phyloP scores from a whole-genome alignment of 139 green algal species.

The Ettlia oleoabundans region DNA sequence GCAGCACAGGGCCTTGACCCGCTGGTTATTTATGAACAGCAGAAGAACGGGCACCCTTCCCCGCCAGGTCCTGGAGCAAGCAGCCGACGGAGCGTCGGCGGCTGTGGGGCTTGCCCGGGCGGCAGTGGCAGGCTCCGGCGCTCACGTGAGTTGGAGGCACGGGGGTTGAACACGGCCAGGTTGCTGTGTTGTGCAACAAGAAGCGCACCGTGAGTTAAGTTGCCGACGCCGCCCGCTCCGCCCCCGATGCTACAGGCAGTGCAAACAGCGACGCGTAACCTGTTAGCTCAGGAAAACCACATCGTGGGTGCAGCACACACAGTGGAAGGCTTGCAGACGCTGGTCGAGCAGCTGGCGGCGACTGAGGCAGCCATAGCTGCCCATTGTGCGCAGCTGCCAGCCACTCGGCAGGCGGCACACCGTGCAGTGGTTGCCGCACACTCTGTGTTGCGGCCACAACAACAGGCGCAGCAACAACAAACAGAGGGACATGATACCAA shows the following conservation, averaged over 20 bases:
- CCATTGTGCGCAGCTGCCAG: neutral
- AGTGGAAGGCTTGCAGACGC: neutral
- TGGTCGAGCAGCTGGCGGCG: neutral
- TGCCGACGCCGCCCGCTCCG: too few relatives aligned
- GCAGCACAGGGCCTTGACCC: too few relatives aligned
- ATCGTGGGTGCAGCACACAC: neutral
- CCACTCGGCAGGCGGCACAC: neutral
- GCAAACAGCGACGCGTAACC: neutral
- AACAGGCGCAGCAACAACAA: neutral
- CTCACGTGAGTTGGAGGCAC: neutral
- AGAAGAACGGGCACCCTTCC: neutral
- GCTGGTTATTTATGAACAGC: neutral
- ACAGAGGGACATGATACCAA: neutral
- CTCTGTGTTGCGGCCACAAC: neutral
- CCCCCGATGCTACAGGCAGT: conserved; percentile 18
- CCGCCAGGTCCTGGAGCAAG: neutral
- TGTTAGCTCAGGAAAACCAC: conserved; percentile 6
- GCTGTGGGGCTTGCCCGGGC: neutral
- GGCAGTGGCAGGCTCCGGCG: neutral
- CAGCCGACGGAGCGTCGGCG: neutral
- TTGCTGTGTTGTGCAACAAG: too few relatives aligned
- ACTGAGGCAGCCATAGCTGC: neutral
- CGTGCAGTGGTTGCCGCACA: neutral
- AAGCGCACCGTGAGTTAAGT: too few relatives aligned
- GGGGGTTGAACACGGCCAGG: too few relatives aligned